Evolutionary conservation across 129 eudicot genomes (phyloP), one percentile per base, ranked within the genome.

Genomic region (Solidago caesia): DNA sequence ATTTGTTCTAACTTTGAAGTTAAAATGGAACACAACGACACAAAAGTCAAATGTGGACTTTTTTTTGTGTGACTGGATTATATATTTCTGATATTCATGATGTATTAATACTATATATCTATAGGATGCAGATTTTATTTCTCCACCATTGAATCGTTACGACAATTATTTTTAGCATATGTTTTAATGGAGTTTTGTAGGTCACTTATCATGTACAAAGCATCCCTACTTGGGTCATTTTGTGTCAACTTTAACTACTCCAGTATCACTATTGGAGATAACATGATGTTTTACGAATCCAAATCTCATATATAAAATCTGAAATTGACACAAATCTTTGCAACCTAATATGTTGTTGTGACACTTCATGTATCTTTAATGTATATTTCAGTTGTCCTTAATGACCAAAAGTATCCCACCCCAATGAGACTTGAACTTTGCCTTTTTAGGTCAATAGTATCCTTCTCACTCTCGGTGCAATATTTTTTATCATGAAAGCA

Each of bases 111-210:
- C 21, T 21, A 21, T 21, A 21, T 21, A 0, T 21, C 21, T 21
- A 21, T 21, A 21, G 21, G 21, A 21, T 21, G 21, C 21, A 21
- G 27, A 55, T 55, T 55, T n/a, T 1, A 26, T 55, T 55, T 55
- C 2, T 55, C 15, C 25, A 55, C 60, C 60, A 1, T n/a, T 55
- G 15, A 4, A 55, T 55, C 4, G 9, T 3, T 13, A 13, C 2
- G 6, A 53, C 14, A 26, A 55, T 55, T 55, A n/a, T n/a, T 15
- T 53, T 55, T 26, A 55, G 6, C 9, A 15, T 55, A 5, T 13
- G 60, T n/a, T 55, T n/a, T n/a, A 6, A n/a, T 55, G 6, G 60
- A 55, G 60, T n/a, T 55, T 55, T 55, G 60, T n/a, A 55, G 60
- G 15, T 55, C 60, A n/a, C 60, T 2, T 55, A 55, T 53, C 60